Evolutionary conservation across 306 rosid species (phyloP).

Genomic region (Pyrus pyrifolia): DNA sequence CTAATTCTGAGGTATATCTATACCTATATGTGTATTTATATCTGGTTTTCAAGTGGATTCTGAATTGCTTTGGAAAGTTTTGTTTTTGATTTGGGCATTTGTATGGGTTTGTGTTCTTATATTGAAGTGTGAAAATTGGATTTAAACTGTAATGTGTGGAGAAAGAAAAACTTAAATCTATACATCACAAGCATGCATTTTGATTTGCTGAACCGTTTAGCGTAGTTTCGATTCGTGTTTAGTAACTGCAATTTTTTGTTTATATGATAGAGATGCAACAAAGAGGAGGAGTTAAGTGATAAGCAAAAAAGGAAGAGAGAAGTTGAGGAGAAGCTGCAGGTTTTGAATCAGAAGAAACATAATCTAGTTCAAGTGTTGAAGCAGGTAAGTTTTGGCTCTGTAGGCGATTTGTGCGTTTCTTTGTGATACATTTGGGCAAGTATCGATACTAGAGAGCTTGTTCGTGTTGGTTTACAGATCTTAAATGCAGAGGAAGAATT

Average conservation of each 20-base stretch:
- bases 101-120: not conserved
- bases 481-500: conserved; percentile 89
- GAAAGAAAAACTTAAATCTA: not conserved
- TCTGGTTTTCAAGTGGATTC: not conserved
- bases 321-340: conserved; percentile 66
- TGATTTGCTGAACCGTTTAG: not conserved
- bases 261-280: conserved; percentile 31
- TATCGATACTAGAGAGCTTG: not conserved
- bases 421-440: not conserved
- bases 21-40: not conserved
- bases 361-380: conserved; percentile 72
- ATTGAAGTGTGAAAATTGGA: not conserved
- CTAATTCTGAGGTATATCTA: conserved; percentile 31
- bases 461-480: conserved; percentile 47
- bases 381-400: conserved; percentile 44
- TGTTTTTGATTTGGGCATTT: not conserved
- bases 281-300: conserved; percentile 33
- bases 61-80: not conserved
- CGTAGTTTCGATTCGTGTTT: not conserved
- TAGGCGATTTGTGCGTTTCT: not conserved
- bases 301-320: conserved; percentile 64
- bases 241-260: not conserved
- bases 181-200: not conserved
- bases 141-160: not conserved
- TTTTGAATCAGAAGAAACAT: conserved; percentile 76